A percentile compares a stretch with the other conserved stretches of the same genome.
Conservation (phyloP, 257 asterid species). For the Penstemon eatonii region DNA sequence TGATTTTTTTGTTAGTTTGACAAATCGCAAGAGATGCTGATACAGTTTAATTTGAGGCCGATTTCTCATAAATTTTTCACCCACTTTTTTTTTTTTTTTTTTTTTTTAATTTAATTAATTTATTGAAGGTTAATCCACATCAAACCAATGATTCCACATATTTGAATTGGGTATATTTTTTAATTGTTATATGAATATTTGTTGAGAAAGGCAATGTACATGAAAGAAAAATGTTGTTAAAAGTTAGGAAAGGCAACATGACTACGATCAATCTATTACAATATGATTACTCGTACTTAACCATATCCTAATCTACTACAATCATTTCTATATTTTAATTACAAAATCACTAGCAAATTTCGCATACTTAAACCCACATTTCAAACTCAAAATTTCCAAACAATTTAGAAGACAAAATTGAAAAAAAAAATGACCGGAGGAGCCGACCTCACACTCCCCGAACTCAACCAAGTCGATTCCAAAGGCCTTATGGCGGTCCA, state of each 20-base stretch:
- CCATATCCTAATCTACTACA: constrained; percentile 66
- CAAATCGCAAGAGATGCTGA: too few species aligned
- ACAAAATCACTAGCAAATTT: constrained; percentile 19
- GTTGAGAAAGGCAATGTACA: constrained; percentile 68
- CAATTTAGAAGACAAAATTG: background rate
- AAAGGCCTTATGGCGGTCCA: constrained; percentile 32
- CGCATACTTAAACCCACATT: constrained; percentile 42
- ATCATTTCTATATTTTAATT: constrained; percentile 33
- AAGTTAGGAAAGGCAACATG: constrained; percentile 60
- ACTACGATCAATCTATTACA: constrained; percentile 29
- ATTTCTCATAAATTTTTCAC: too few species aligned
- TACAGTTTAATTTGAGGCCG: too few species aligned
- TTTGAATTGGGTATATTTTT: too few species aligned
- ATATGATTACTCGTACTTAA: constrained; percentile 50
- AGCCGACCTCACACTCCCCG: constrained; percentile 38
- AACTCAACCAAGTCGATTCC: constrained; percentile 29
- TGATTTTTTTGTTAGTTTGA: too few species aligned
- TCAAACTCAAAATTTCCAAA: constrained; percentile 14
- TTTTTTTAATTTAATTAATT: too few species aligned
- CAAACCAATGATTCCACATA: too few species aligned
- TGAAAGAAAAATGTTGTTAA: constrained; percentile 56
- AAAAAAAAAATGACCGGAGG: constrained; percentile 52
- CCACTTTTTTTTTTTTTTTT: too few species aligned
- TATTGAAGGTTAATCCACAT: too few species aligned
- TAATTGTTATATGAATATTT: constrained; percentile 20